Evolutionary conservation across 306 rosid species (phyloP).

Genomic region (Vigna angularis): DNA sequence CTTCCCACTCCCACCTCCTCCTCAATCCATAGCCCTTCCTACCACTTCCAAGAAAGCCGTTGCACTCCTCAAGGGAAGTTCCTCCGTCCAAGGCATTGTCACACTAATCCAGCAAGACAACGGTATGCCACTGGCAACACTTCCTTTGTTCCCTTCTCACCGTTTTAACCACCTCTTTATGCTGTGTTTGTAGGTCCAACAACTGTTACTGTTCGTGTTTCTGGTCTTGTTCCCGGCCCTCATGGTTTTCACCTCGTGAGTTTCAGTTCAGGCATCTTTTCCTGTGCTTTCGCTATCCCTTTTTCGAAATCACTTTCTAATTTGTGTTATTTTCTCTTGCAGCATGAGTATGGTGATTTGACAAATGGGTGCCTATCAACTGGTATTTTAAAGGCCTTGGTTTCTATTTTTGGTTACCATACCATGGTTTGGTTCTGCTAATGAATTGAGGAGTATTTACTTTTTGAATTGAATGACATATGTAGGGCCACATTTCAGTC

Average conservation of each 20-base stretch:
- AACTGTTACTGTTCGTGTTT: conserved; percentile 63
- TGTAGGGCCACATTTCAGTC: conserved; percentile 81
- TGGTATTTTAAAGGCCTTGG: conserved; percentile 44
- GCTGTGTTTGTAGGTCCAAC: conserved; percentile 67
- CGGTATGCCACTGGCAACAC: background rate
- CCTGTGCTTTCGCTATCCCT: background rate
- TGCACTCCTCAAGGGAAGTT: conserved; percentile 73
- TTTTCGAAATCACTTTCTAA: background rate
- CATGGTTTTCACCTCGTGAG: conserved; percentile 84
- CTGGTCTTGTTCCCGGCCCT: conserved; percentile 74
- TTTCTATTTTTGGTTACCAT: background rate
- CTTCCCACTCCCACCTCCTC: too few relatives aligned
- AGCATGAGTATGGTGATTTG: conserved; percentile 84
- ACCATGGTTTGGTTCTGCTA: background rate
- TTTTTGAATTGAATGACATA: conserved; percentile 27
- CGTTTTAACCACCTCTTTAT: conserved; percentile 24
- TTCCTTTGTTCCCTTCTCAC: background rate
- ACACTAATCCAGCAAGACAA: conserved; percentile 46
- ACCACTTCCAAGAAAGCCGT: conserved; percentile 48
- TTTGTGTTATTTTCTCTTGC: conserved; percentile 21
- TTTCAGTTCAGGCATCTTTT: background rate
- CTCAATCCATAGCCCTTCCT: too few relatives aligned
- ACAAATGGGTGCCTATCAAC: conserved; percentile 89
- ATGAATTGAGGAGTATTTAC: background rate
- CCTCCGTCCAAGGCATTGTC: conserved; percentile 68